Evolutionary conservation across 2,329 filamentous ascomycete genomes (phyloP), one percentile per base, ranked within the genome.

Genomic region (Ophiosphaerella korrae): DNA sequence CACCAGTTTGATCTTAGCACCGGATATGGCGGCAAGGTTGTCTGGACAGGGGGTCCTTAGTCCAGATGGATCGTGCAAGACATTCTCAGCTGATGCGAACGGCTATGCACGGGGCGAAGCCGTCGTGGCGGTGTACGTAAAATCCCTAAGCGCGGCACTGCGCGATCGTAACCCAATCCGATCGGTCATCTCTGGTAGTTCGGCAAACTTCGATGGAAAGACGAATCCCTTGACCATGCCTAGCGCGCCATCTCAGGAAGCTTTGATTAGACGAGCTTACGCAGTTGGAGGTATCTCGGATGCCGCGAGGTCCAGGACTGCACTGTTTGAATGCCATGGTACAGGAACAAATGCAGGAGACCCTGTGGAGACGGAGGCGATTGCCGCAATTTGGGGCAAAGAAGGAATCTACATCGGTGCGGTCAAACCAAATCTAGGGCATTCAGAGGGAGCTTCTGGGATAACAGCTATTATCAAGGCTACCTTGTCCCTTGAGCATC

Each of bases 91-190:
- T 1, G 26, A 46, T 8, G 63, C 63, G 1, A 38, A 65, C 34
- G 63, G 64, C 1, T 66, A 60, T 46, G 63, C 45, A 7, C 42
- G 60, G 0, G 63, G 43, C 1, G 64, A 68, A 24, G 64, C 37
- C 12, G 13, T 63, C 18, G 81, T 76, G 0, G 77, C 81, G 7
- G 56, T 87, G 1, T 67, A 84, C 21, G 60, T 87, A 9, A 87
- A 87, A 70, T 76, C 74, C 1, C 71, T 88, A 0, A 68, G 72
- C 7, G 80, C 82, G 62, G 85, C 85, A 0, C 51, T 87, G 2
- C 70, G 73, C 3, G 80, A 84, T 56, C 81, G 81, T 13, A 82
- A 86, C 57, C 75, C 77, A 0, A 74, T 81, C 23, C 68, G 74
- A 8, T 72, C 71, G 1, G 53, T 80, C 5, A 75, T 80, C 18